Conservation (phyloP, 495 filamentous ascomycete species). For the Neurospora sp. region DNA sequence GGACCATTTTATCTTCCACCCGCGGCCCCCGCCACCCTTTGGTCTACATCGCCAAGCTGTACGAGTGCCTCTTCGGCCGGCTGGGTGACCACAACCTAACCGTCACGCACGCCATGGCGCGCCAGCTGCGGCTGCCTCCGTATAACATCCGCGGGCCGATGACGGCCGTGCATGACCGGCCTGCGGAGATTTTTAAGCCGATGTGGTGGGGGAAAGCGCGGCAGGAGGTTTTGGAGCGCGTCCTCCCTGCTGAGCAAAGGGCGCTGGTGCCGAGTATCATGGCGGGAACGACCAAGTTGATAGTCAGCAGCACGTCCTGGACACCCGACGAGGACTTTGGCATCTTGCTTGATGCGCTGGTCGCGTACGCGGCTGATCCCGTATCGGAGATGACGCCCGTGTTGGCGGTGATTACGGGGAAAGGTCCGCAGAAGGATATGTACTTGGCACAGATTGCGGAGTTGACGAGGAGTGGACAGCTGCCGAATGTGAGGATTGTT, state of each 20-base stretch:
- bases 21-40: slow-evolving; percentile 66
- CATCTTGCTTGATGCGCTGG: slow-evolving; percentile 75
- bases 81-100: slow-evolving; percentile 68
- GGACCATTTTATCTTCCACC: slow-evolving; percentile 69
- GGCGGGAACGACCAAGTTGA: slow-evolving; percentile 45
- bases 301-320: slow-evolving; percentile 93
- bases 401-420: slow-evolving; percentile 84
- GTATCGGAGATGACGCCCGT: slow-evolving; percentile 21
- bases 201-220: slow-evolving; percentile 41
- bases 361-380: slow-evolving; percentile 45
- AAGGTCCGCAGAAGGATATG: slow-evolving; percentile 70
- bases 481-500: slow-evolving; percentile 57
- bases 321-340: slow-evolving; percentile 94
- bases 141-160: slow-evolving; percentile 56
- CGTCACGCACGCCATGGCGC: slow-evolving; percentile 80
- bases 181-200: slow-evolving; percentile 70
- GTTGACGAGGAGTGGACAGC: slow-evolving; percentile 46
- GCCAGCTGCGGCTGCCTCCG: slow-evolving; percentile 50
- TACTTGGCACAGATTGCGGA: slow-evolving; percentile 56
- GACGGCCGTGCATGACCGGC: slow-evolving; percentile 75
- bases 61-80: slow-evolving; percentile 62
- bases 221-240: slow-evolving; percentile 44
- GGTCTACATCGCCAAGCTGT: slow-evolving; percentile 61
- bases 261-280: slow-evolving; percentile 47
- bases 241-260: slow-evolving; percentile 42